Base-by-base conservation (phyloP, 164 flowering plant genomes). In the Cinnamomum micranthum region DNA sequence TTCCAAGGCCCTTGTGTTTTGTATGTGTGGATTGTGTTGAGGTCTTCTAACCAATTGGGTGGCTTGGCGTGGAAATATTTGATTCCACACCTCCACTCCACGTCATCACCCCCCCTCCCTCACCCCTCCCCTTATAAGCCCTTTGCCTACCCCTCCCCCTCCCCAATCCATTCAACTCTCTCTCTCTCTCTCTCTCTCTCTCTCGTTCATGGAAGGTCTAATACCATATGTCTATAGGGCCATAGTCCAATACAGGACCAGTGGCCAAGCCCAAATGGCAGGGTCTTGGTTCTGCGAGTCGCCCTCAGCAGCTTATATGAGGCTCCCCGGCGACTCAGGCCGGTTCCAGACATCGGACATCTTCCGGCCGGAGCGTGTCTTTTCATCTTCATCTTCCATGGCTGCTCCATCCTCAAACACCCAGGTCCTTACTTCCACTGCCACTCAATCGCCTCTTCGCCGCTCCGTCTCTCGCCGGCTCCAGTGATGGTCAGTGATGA, bases 261-360 rank as follows among this genome's bases (percentile, higher is more conserved):
- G 88, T 31, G 71, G 76, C 19, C 81, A 71, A 2, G 80, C 80
- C 52, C 76, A 79, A 0, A 22, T 74, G 6, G 35, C 73, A 1
- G 79, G 60, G 9, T 72, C 83, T 11, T 85, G 87, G 89, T 63
- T 83, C 23, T 62, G 50, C 12, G 97, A 88, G 11, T 91, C 97
- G 1, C 92, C 94, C 22, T 88, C 98, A 0, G 71, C 87, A 35
- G 80, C 90, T 0, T 93, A 93, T 84, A 79, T 84, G 70, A 80
- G 91, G 68, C 91, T 93, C n/a, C 88, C 90, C 0, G 93, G 90
- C 3, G 95, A 90, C 72, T 93, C 98, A 1, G 96, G 93, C 11
- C 84, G 96, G 70, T 87, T 90, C 50, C 85, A 82, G n/a, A 7
- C 82, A 10, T 78, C 90, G 0, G 95, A 88, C 74, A 69, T 81